Percentiles rank a stretch among this genome's conserved stretches.
Conservation (phyloP, 2,329 filamentous ascomycete genomes). For the Ophiocordyceps camponoti-floridani region DNA sequence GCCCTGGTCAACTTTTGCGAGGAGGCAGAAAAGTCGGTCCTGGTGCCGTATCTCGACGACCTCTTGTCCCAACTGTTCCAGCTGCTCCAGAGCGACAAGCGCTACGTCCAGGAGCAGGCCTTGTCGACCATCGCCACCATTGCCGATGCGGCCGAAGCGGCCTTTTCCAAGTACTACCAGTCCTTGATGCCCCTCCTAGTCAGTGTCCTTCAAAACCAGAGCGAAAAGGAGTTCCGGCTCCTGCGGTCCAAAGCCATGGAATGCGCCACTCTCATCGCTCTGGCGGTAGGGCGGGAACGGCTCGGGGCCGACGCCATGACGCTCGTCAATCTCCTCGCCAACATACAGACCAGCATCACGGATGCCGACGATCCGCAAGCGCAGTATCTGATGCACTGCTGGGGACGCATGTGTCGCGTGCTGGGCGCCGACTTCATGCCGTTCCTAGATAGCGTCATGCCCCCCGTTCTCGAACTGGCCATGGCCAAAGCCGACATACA, state of each 20-base stretch:
- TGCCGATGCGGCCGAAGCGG: constrained; percentile 90
- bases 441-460: constrained; percentile 86
- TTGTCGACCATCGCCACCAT: constrained; percentile 96
- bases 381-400: constrained; percentile 95
- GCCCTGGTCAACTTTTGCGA: constrained; percentile 98
- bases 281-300: constrained; percentile 85
- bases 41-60: constrained; percentile 86
- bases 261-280: constrained; percentile 85
- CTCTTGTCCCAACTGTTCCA: constrained; percentile 72
- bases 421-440: constrained; percentile 80
- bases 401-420: constrained; percentile 96
- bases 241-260: constrained; percentile 97
- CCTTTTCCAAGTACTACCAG: constrained; percentile 90
- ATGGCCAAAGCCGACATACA: constrained; percentile 96
- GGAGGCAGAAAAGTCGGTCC: constrained; percentile 78
- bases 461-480: constrained; percentile 75
- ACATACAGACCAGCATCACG: constrained; percentile 70
- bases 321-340: constrained; percentile 71
- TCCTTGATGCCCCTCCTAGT: constrained; percentile 91
- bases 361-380: constrained; percentile 91
- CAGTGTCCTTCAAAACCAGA: constrained; percentile 73
- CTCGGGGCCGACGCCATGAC: constrained; percentile 77
- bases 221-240: constrained; percentile 81
- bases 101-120: constrained; percentile 94
- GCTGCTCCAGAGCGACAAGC: constrained; percentile 77